Evolutionary conservation across 2,329 filamentous ascomycete species (phyloP), one percentile per base, ranked within the genome.

Genomic region (Monosporascus cannonballus): DNA sequence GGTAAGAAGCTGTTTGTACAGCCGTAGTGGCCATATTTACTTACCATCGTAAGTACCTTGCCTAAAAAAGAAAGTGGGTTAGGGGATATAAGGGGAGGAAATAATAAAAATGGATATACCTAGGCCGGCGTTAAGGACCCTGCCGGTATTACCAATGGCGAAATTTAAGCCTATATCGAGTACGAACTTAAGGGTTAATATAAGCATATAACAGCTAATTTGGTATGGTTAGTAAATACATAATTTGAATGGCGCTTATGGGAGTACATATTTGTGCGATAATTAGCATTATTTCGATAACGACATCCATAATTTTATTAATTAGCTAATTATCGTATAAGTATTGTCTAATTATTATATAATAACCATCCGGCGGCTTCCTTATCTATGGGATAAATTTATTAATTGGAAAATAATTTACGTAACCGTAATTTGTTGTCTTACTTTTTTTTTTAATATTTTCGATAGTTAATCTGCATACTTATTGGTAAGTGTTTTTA

Each of bases 141-240:
- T 52, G 8, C 51, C 50, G 18, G 27, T 18, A 27, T 24, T 42
- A 11, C 56, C 49, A 15, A 53, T 51, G 34, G 25, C 25, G 8
- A 54, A 47, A 8, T 49, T 20, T 9, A 51, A 27, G 17, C 54
- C 53, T 3, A 55, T 37, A 27, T 56, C 51, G 14, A 57, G 50
- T 8, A 56, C 53, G 8, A 50, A 38, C 34, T 59, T 56, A 15
- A 60, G 42, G 4, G 55, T 49, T 2, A 53, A 57, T 56, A 60
- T 60, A 22, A 60, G 18, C 6, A 59, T 50, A 9, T 54, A 54
- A 9, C 52, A 54, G 17, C 48, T 45, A 15, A 54, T 51, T 49
- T 54, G 22, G 4, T 2, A 9, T 11, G 15, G 44, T 51, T 6
- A 51, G 50, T 22, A 6, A 37, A 15, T 20, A 15, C 38, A n/a